phyloP scores from a whole-genome alignment of 441 rosid genomes.

The Adansonia rubrostipa region DNA sequence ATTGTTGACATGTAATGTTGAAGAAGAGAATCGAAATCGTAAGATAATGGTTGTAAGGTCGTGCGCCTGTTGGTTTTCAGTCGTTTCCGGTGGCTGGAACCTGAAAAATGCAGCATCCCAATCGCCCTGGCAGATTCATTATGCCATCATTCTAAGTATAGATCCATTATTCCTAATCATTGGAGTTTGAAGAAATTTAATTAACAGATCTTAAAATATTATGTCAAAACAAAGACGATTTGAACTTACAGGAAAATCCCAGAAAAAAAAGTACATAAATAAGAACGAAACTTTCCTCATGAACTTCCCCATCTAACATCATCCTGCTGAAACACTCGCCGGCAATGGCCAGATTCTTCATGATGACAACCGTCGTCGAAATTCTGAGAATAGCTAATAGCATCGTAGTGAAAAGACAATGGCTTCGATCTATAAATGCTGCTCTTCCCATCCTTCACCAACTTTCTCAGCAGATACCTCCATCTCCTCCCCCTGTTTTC shows the following conservation, averaged over 20 bases:
- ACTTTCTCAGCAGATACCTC: conserved; percentile 52
- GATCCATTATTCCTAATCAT: background rate
- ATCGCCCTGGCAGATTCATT: background rate
- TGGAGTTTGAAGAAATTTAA: background rate
- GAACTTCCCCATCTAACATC: conserved; percentile 38
- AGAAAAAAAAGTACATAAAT: background rate
- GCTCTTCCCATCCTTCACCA: conserved; percentile 49
- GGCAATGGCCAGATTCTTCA: conserved; percentile 33
- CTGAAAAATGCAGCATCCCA: background rate
- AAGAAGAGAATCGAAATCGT: too few species aligned
- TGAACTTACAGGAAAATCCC: conserved; percentile 6
- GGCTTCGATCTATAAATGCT: conserved; percentile 44
- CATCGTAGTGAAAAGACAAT: conserved; percentile 70
- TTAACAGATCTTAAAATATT: background rate
- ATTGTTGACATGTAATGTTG: too few species aligned
- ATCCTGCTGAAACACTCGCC: conserved; percentile 16
- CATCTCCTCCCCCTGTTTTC: conserved; percentile 45
- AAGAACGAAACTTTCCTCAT: background rate
- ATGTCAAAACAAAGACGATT: conserved; percentile 10
- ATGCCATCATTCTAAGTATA: background rate
- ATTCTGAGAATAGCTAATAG: conserved; percentile 73
- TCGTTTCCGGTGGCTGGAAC: background rate
- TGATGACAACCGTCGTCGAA: conserved; percentile 62
- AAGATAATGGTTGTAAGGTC: too few species aligned
- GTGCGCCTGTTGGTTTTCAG: too few species aligned